A percentile compares a stretch with the other conserved stretches of the same genome.
phyloP scores from a whole-genome alignment of 495 filamentous ascomycete species.

The Hyaloscypha finlandica region DNA sequence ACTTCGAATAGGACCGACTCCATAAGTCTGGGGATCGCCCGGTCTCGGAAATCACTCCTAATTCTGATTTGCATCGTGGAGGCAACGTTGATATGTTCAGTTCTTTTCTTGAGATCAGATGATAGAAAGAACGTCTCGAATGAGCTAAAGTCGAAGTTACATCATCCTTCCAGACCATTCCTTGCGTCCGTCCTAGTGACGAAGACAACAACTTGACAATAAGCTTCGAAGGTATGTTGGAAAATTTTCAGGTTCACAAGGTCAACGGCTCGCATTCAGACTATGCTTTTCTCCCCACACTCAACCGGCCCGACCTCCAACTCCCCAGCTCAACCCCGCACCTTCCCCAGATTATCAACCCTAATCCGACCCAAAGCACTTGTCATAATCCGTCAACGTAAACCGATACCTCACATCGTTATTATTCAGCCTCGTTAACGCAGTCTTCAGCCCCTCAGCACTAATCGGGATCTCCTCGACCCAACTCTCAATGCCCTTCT shows the following conservation, averaged over 20 bases:
- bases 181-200: not conserved
- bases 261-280: not conserved
- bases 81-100: not conserved
- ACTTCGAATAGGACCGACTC: no score
- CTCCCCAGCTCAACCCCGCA: not conserved
- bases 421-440: conserved; percentile 66
- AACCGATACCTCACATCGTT: conserved; percentile 65
- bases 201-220: not conserved
- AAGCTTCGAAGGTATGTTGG: not conserved
- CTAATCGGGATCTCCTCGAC: conserved; percentile 76
- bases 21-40: no score
- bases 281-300: not conserved
- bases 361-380: conserved; percentile 32
- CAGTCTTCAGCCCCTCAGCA: conserved; percentile 66
- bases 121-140: not conserved
- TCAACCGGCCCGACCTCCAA: not conserved
- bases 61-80: not conserved
- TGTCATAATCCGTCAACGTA: conserved; percentile 47
- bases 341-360: not conserved
- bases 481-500: conserved; percentile 80
- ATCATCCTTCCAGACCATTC: not conserved
- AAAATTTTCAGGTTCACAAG: not conserved
- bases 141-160: not conserved
- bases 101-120: not conserved
- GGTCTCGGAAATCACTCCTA: no score